These are phyloP conservation scores for Claviceps sp. DNA, from an alignment of 2,329 filamentous ascomycete species.

Conservation along the genomic window DNA sequence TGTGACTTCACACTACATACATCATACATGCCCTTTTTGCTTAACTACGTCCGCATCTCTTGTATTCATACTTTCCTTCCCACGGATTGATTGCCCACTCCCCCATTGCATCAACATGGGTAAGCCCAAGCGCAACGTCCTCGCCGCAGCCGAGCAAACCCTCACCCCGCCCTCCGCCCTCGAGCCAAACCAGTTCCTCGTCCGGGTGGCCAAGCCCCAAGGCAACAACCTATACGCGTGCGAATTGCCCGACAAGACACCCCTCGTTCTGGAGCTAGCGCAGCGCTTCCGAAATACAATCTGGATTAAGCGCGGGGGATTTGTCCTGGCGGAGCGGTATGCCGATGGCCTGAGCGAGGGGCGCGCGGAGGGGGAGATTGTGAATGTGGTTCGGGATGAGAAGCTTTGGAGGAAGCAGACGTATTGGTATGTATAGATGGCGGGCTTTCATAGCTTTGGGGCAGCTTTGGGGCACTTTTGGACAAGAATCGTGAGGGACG, in stretches of 20 bases:
- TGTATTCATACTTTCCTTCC: not conserved
- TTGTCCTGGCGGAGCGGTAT: slow-evolving; percentile 64
- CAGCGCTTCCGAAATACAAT: slow-evolving; percentile 81
- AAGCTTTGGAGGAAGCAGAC: slow-evolving; percentile 78
- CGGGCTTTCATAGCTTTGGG: no score
- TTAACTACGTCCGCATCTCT: not conserved
- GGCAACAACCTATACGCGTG: slow-evolving; percentile 85
- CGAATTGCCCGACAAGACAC: slow-evolving; percentile 51
- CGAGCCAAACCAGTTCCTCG: slow-evolving; percentile 53
- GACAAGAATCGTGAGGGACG: no score
- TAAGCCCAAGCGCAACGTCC: slow-evolving; percentile 53
- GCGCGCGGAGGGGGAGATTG: slow-evolving; percentile 75
- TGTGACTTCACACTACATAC: no score
- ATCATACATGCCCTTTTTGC: no score
- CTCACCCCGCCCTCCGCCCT: slow-evolving; percentile 44
- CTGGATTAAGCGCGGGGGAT: slow-evolving; percentile 84
- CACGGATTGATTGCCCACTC: not conserved
- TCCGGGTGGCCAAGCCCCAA: slow-evolving; percentile 65
- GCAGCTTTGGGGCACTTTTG: no score
- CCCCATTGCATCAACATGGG: slow-evolving; percentile 16
- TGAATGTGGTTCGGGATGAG: slow-evolving; percentile 86
- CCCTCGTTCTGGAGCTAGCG: slow-evolving; percentile 67
- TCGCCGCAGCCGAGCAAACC: slow-evolving; percentile 63
- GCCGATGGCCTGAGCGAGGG: slow-evolving; percentile 54
- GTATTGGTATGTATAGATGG: slow-evolving; percentile 53